phyloP scores from a whole-genome alignment of 2,329 filamentous ascomycete species.

The Ophiostoma sp. region DNA sequence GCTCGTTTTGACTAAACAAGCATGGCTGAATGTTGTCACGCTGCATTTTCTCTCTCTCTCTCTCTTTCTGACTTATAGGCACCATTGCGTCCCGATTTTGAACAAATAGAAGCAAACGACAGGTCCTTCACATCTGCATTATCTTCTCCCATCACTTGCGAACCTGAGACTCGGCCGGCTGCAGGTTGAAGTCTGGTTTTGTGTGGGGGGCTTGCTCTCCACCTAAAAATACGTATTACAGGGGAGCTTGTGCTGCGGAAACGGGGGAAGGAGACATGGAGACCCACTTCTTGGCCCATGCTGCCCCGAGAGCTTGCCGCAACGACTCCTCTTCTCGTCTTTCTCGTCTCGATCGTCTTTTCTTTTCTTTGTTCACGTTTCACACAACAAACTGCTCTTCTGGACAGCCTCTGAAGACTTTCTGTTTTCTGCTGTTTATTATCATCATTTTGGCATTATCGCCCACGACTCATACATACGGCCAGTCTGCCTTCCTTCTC shows the following conservation, averaged over 20 bases:
- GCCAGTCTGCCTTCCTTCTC: neutral
- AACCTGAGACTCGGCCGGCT: conserved; percentile 1
- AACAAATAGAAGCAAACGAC: neutral
- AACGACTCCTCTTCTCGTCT: neutral
- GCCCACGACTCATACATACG: neutral
- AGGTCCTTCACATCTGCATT: neutral
- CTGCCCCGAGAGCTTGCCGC: conserved; percentile 15
- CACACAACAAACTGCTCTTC: neutral
- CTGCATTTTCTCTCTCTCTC: neutral
- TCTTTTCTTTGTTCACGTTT: conserved; percentile 1
- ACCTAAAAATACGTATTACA: neutral
- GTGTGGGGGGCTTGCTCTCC: neutral
- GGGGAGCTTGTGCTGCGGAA: conserved; percentile 15
- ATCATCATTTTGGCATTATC: too few relatives aligned
- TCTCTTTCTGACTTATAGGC: too few relatives aligned
- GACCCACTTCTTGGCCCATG: conserved; percentile 4
- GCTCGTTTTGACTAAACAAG: neutral
- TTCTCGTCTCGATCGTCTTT: neutral
- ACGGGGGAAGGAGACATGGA: conserved; percentile 15
- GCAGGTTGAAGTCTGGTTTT: neutral
- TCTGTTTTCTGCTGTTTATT: neutral
- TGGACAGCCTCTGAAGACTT: neutral
- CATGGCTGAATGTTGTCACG: neutral
- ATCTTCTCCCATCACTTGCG: neutral
- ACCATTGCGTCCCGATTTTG: too few relatives aligned